These are phyloP conservation scores for Tylopilus vinaceipallidus DNA, from an alignment of 768 basidiomycete genomes.

Conservation along the genomic window DNA sequence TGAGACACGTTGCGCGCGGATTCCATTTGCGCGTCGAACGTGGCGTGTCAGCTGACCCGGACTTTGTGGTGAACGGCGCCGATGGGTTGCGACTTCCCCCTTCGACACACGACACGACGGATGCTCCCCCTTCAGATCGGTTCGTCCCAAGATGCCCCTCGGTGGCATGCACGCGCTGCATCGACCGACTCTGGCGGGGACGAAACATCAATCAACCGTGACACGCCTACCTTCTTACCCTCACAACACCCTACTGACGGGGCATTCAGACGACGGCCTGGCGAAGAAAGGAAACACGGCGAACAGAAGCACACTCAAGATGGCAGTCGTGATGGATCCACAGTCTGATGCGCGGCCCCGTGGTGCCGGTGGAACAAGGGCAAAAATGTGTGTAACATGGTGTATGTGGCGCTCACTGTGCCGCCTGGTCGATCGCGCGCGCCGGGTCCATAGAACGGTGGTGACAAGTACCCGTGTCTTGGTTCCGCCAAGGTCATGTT, in stretches of 20 bases:
- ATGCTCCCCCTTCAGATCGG: no score
- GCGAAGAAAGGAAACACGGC: neutral
- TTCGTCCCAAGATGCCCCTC: no score
- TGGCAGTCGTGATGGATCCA: neutral
- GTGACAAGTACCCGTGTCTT: neutral
- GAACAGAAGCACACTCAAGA: neutral
- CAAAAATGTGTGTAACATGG: neutral
- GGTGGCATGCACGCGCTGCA: neutral
- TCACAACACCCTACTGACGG: neutral
- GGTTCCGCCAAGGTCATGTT: neutral
- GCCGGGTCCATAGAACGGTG: neutral
- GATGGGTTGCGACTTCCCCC: neutral
- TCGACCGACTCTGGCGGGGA: no score
- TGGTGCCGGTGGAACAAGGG: slow-evolving; percentile 3
- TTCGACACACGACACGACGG: neutral
- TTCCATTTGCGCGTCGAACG: neutral
- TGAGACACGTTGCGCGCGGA: slow-evolving; percentile 1
- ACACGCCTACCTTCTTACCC: neutral
- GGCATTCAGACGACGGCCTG: neutral
- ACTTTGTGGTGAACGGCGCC: neutral
- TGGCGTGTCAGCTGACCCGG: neutral
- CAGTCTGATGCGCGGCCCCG: no score
- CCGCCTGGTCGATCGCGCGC: slow-evolving; percentile 3
- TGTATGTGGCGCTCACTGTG: no score
- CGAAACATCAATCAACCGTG: no score